Evolutionary conservation across 306 rosid species (phyloP), one percentile per base, ranked within the genome.

Genomic region (Cyclanthera cordifolia): DNA sequence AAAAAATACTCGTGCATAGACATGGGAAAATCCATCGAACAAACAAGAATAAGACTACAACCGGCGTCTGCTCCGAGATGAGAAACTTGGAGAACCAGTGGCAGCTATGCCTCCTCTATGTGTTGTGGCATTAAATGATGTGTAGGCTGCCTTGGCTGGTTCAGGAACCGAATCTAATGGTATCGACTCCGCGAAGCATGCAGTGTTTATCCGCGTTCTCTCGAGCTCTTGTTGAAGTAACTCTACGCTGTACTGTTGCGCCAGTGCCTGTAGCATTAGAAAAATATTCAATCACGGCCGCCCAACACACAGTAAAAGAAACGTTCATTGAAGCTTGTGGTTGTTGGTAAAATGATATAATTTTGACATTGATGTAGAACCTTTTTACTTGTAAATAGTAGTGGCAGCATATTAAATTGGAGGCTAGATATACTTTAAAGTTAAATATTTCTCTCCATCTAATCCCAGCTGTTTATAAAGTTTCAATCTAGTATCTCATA

Each of bases 171-270:
- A 79, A 61, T 87, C 95, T 78, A 90, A 78, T 23, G 97, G 91
- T 79, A 79, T 76, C 12, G 96, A 77, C 80, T 86, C 96, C 3
- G 67, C 88, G 69, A 94, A 94, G 80, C 99, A 94, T 30, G 99
- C 97, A 6, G 97, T 88, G 82, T 94, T 94, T 74, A 94, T 88
- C 28, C 93, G 95, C 37, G 99, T 94, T 77, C 97, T 82, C 83
- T 90, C 99, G 6, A 94, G 91, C 76, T 94, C 99, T 67, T 76
- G 78, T 77, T 88, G 90, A 72, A 94, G 95, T 41, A 94, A 81
- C 75, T 94, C 99, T 0, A 96, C 82, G 82, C 95, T 85, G 75
- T 67, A 90, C 74, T 90, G 96, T 83, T 94, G 99, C 8, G 99
- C 95, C 65, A 90, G 85, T 70, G 86, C 88, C 99, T 94, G 86